Conservation (phyloP, 2,329 filamentous ascomycete genomes). For the Hypoxylon sp. region DNA sequence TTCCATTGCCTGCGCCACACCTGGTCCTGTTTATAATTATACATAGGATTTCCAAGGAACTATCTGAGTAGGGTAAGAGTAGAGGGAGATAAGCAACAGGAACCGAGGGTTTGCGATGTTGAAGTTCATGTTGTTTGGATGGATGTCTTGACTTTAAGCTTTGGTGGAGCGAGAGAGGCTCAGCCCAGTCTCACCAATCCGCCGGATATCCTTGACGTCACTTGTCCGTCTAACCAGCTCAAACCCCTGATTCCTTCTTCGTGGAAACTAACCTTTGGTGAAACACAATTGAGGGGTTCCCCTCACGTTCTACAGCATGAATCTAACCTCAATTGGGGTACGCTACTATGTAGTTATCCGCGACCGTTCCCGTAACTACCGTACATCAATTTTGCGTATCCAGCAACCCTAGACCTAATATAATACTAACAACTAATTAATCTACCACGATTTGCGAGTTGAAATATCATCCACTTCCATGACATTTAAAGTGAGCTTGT, state of each 20-base stretch:
- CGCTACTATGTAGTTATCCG: not conserved
- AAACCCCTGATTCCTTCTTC: slow-evolving; percentile 15
- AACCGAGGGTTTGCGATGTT: not conserved
- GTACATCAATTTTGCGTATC: not conserved
- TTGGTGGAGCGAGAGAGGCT: not conserved
- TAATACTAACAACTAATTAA: no score
- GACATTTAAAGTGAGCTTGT: no score
- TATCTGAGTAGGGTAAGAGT: slow-evolving; percentile 1
- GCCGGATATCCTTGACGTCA: slow-evolving; percentile 34
- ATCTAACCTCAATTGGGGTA: not conserved
- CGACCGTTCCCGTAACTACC: not conserved
- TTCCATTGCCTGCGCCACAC: slow-evolving; percentile 26
- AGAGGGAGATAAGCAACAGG: not conserved
- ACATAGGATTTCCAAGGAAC: slow-evolving; percentile 2
- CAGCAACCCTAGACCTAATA: no score
- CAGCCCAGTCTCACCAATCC: slow-evolving; percentile 4
- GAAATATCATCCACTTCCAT: no score
- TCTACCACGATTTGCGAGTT: no score
- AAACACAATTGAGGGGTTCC: not conserved
- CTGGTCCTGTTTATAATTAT: not conserved
- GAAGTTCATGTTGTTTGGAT: not conserved
- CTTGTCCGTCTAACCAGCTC: slow-evolving; percentile 7
- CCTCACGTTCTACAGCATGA: not conserved
- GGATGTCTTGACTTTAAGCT: not conserved
- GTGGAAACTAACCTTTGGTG: not conserved